Base-by-base conservation (phyloP, 768 basidiomycete species). In the Xanthoconium stramineum region DNA sequence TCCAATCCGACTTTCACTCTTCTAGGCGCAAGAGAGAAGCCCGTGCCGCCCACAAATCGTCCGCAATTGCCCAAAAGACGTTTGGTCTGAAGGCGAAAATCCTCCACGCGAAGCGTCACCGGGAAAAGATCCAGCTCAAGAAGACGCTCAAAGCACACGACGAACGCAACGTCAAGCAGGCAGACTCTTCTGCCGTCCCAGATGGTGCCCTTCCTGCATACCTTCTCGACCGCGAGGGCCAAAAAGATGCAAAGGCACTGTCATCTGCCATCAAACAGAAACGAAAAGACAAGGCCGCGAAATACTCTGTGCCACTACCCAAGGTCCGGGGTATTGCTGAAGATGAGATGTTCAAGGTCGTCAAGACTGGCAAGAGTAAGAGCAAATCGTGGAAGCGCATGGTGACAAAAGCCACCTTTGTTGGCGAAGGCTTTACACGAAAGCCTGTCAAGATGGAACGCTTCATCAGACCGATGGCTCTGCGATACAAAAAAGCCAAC, bases 131-230 rank as follows among this genome's bases (percentile, higher is more conserved):
- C 44, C 93, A 94, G 68, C 89, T 99, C 77, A 96, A 94, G 76
- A 99, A 98, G 80, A 95, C 94, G n/a, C 88, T 99, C 74, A 98
- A 97, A 73, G 94, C 94, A 11, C 97, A 99, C 77, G 97, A 99
- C 75, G 96, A 98, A 74, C 89, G 97, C 59, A 94, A 98, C 68
- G 85, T 98, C 77, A 99, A 98, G 76, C 89, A 95, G 68, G 82
- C 91, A 44, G 94, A 96, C 71, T 80, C 86, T 1, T 86, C 86
- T 2, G 79, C 88, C 17, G 83, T 87, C 39, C 89, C 91, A 37
- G 94, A 98, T 54, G 93, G 88, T 56, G 97, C 97, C 45, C 78
- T 98, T 32, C 97, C 97, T 19, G 88, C 96, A 5, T 98, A 95
- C 73, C 83, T 99, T 42, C 86, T 99, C 46, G 97, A 99, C 70